These are phyloP conservation scores for Lasiodiplodia gonubiensis DNA, from an alignment of 2,329 filamentous ascomycete genomes.

Conservation along the genomic window DNA sequence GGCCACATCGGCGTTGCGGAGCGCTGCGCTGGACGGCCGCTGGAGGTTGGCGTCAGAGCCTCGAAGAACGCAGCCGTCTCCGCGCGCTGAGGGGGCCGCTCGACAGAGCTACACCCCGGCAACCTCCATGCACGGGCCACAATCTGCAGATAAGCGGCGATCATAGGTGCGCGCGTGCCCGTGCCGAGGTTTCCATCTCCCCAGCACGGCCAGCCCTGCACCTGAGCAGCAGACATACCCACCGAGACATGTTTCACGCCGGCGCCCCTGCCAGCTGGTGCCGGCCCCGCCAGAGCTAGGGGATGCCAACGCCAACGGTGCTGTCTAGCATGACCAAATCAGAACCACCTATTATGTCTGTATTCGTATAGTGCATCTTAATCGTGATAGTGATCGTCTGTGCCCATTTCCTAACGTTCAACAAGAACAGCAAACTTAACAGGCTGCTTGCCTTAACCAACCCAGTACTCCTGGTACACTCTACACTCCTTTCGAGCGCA, in stretches of 20 bases:
- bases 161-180: slow-evolving; percentile 12
- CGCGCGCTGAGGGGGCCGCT: slow-evolving; percentile 7
- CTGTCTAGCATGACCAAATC: slow-evolving; percentile 1
- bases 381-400: slow-evolving; percentile 21
- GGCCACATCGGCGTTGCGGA: slow-evolving; percentile 21
- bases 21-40: neutral
- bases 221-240: slow-evolving; percentile 11
- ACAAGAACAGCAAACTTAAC: slow-evolving; percentile 1
- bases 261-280: neutral
- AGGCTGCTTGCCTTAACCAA: slow-evolving; percentile 13
- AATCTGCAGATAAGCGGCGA: slow-evolving; percentile 23
- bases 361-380: slow-evolving; percentile 11
- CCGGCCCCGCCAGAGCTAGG: neutral
- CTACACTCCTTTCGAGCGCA: slow-evolving; percentile 1
- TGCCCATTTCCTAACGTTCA: slow-evolving; percentile 20
- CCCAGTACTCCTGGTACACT: slow-evolving; percentile 16
- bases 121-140: slow-evolving; percentile 12
- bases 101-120: slow-evolving; percentile 15
- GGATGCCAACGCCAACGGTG: neutral
- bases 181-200: slow-evolving; percentile 4
- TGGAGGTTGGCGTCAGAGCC: slow-evolving; percentile 12
- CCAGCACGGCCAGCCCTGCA: slow-evolving; percentile 1
- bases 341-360: neutral
- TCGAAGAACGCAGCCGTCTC: slow-evolving; percentile 9
- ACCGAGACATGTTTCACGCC: slow-evolving; percentile 24